phyloP scores from a whole-genome alignment of 331 rosid species.

The Cydonia oblonga region DNA sequence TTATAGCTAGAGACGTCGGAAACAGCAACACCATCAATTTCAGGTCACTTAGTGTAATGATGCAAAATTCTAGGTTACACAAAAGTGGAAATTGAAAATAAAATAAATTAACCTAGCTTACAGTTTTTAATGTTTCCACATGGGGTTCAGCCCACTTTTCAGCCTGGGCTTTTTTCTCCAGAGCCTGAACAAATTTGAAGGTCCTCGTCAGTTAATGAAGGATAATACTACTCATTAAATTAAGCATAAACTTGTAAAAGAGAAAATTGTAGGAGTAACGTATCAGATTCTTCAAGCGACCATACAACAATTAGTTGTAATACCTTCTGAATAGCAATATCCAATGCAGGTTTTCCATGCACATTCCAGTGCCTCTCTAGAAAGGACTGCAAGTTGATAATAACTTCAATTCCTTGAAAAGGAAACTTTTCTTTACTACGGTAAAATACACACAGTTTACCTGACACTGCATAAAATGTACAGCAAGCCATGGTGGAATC shows the following conservation, averaged over 20 bases:
- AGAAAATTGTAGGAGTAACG: not conserved
- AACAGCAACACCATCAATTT: not conserved
- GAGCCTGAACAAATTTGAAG: conserved; percentile 35
- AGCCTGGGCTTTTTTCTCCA: conserved; percentile 62
- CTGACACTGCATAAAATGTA: no score
- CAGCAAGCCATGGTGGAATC: no score
- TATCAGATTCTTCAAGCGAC: not conserved
- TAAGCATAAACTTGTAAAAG: not conserved
- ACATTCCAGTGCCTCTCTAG: no score
- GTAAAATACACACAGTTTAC: no score
- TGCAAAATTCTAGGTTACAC: not conserved
- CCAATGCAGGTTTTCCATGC: no score
- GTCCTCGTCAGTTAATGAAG: not conserved
- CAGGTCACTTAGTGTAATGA: not conserved
- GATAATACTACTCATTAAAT: not conserved
- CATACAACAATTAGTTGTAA: conserved; percentile 3
- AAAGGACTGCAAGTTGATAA: no score
- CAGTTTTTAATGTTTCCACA: conserved; percentile 52
- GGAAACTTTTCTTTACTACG: no score
- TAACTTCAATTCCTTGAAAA: no score
- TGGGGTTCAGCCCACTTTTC: conserved; percentile 87
- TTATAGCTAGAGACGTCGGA: not conserved
- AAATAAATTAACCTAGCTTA: conserved; percentile 26
- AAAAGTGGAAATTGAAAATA: conserved; percentile 9
- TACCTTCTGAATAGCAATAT: conserved; percentile 89